Conservation (phyloP, 2,329 filamentous ascomycete species). For the Fusarium duplospermum region DNA sequence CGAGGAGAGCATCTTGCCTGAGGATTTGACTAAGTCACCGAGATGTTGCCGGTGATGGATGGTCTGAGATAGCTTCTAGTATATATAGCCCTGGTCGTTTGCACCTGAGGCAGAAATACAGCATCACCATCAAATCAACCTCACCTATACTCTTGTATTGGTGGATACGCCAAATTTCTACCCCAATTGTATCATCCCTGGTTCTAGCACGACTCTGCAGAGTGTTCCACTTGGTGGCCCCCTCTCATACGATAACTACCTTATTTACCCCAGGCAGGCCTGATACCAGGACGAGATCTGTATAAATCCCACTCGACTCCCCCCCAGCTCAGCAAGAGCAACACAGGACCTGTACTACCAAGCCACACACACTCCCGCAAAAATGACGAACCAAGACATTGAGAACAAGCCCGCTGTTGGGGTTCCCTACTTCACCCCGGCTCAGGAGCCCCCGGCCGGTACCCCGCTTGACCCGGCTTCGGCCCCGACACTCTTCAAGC, state of each 20-base stretch:
- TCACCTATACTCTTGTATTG: not conserved
- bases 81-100: not conserved
- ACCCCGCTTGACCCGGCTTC: conserved; percentile 55
- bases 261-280: not conserved
- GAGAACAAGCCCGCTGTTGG: conserved; percentile 56
- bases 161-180: not conserved
- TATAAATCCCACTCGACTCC: conserved; percentile 17
- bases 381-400: conserved; percentile 36
- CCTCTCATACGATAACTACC: conserved; percentile 5
- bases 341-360: not conserved
- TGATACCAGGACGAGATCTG: not conserved
- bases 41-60: not conserved
- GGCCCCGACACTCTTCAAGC: conserved; percentile 67
- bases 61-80: not conserved
- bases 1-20: not conserved
- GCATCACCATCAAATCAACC: not conserved
- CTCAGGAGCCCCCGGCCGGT: conserved; percentile 63
- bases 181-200: not conserved
- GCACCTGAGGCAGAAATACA: not conserved
- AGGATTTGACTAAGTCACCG: not conserved
- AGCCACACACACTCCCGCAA: not conserved
- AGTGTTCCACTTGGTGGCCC: conserved; percentile 5
- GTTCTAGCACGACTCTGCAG: not conserved
- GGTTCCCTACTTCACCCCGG: conserved; percentile 66
- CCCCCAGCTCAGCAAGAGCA: not conserved